Percentiles rank a stretch among this genome's conserved stretches.
These are phyloP conservation scores for Hyparrhenia diplandra DNA, from an alignment of 176 grass and related monocot genomes.

Conservation along the genomic window DNA sequence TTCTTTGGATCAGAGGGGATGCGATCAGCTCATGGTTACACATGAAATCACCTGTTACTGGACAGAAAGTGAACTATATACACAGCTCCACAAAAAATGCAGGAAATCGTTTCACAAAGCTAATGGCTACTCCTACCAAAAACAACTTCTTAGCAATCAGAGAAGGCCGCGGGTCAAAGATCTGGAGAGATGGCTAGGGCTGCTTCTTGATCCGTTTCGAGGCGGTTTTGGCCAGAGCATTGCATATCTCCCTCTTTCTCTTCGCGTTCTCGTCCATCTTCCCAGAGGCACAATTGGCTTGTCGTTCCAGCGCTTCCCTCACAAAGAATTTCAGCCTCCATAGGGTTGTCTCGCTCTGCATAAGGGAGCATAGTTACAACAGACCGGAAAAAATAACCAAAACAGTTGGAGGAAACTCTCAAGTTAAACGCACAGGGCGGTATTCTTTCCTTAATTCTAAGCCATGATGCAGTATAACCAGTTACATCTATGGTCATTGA, in stretches of 20 bases:
- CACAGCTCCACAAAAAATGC: background rate
- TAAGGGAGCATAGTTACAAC: background rate
- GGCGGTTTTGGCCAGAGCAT: conserved; percentile 70
- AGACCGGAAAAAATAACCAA: background rate
- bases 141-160: conserved; percentile 20
- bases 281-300: conserved; percentile 40
- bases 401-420: background rate
- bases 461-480: background rate
- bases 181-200: conserved; percentile 9
- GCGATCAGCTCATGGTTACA: background rate
- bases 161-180: background rate
- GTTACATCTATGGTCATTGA: background rate
- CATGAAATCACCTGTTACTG: background rate
- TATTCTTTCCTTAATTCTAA: background rate
- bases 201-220: conserved; percentile 69
- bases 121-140: conserved; percentile 7
- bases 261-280: conserved; percentile 70
- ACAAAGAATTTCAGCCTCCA: conserved; percentile 97
- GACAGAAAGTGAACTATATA: background rate
- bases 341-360: conserved; percentile 87
- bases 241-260: conserved; percentile 82
- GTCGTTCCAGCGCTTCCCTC: conserved; percentile 60
- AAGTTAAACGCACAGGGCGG: background rate
- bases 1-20: background rate
- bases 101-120: background rate